Evolutionary conservation across 2,329 filamentous ascomycete genomes (phyloP).

Genomic region (Cladosporium velox): DNA sequence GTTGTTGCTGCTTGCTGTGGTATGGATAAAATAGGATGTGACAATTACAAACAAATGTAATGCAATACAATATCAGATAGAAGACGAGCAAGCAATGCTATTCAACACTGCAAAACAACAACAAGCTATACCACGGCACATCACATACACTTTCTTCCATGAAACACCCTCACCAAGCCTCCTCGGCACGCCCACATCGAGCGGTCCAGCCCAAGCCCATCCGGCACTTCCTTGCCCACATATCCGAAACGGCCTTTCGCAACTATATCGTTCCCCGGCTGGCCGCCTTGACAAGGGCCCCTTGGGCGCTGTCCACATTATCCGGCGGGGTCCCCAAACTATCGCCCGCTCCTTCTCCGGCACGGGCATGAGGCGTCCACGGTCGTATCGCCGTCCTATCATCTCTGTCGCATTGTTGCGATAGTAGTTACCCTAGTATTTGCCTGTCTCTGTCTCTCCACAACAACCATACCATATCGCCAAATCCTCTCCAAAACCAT

Average conservation of each 20-base stretch:
- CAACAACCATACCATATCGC: too few relatives aligned
- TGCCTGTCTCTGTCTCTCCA: too few relatives aligned
- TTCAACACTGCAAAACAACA: background rate
- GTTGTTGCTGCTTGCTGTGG: background rate
- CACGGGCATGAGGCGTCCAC: background rate
- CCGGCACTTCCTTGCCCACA: background rate
- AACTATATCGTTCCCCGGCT: background rate
- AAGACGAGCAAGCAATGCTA: background rate
- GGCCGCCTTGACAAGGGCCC: background rate
- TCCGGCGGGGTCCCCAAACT: slow-evolving; percentile 6
- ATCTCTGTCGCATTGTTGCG: background rate
- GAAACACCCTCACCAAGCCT: background rate
- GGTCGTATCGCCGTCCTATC: background rate
- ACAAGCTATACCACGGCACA: background rate
- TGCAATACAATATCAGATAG: background rate
- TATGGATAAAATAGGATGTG: background rate
- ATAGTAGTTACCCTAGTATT: background rate
- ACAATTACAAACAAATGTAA: background rate
- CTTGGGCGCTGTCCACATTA: background rate
- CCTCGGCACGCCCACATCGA: slow-evolving; percentile 3
- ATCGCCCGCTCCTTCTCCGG: background rate
- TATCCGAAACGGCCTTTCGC: background rate
- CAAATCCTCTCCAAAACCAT: background rate
- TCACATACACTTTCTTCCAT: background rate
- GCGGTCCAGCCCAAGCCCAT: background rate